Evolutionary conservation across 495 filamentous ascomycete species (phyloP).

Genomic region (Penicillium cinerascens): DNA sequence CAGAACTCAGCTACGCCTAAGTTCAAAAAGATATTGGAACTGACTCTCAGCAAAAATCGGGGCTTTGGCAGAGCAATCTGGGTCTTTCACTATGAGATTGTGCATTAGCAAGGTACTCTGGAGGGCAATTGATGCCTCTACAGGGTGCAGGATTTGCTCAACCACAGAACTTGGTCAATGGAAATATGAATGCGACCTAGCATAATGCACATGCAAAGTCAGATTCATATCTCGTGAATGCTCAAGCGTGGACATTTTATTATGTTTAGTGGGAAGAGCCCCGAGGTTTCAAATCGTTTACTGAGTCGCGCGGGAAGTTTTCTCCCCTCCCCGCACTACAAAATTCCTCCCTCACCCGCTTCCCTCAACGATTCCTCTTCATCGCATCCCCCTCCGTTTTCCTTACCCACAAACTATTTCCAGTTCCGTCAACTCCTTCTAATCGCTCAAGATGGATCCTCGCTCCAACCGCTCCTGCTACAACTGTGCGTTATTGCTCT

Average conservation of each 20-base stretch:
- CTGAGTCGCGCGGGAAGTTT: slow-evolving; percentile 21
- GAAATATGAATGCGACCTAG: not conserved
- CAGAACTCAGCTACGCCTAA: not conserved
- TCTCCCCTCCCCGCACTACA: slow-evolving; percentile 38
- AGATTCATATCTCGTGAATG: not conserved
- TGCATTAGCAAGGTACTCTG: not conserved
- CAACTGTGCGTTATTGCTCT: slow-evolving; percentile 63
- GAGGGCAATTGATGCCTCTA: not conserved
- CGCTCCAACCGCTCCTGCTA: slow-evolving; percentile 62
- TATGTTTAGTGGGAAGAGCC: not conserved
- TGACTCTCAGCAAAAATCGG: not conserved
- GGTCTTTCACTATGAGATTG: not conserved
- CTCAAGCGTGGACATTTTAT: not conserved
- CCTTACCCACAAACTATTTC: slow-evolving; percentile 4
- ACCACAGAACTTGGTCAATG: not conserved
- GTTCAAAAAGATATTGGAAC: not conserved
- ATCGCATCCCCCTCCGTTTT: slow-evolving; percentile 7
- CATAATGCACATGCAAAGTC: not conserved
- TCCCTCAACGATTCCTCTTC: slow-evolving; percentile 1
- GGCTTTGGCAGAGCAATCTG: not conserved
- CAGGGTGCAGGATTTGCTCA: not conserved
- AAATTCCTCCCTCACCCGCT: slow-evolving; percentile 28
- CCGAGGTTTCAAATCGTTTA: slow-evolving; percentile 7
- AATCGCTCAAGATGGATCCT: slow-evolving; percentile 44
- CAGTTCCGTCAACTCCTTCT: not conserved